These are phyloP conservation scores for Datisca glomerata DNA, from an alignment of 306 rosid genomes.

Conservation along the genomic window DNA sequence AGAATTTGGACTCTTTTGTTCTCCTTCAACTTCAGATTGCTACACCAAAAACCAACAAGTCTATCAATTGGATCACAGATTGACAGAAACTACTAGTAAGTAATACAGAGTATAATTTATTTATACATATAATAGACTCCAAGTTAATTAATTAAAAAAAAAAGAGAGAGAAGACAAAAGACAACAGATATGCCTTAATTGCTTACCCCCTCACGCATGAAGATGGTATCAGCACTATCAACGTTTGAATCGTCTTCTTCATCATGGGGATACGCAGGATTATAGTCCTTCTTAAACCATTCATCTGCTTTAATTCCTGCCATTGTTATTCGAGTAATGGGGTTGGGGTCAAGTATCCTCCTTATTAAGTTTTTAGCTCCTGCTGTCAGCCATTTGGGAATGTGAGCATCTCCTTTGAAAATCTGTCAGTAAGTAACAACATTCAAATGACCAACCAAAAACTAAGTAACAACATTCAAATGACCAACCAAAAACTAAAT, in stretches of 20 bases:
- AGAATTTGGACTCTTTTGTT: constrained; percentile 30
- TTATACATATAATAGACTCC: too few species aligned
- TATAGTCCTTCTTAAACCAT: constrained; percentile 70
- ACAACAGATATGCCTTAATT: too few species aligned
- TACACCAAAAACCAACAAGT: constrained; percentile 20
- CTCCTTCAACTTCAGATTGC: constrained; percentile 37
- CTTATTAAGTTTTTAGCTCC: constrained; percentile 58
- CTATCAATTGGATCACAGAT: too few species aligned
- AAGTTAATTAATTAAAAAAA: too few species aligned
- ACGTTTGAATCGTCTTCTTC: constrained; percentile 49
- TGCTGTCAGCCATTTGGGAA: constrained; percentile 66
- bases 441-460: constrained; percentile 5
- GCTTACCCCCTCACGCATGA: constrained; percentile 48
- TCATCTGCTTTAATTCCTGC: constrained; percentile 55
- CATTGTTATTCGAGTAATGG: constrained; percentile 47
- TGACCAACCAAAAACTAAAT: neutral
- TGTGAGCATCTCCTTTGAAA: constrained; percentile 48
- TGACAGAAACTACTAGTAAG: too few species aligned
- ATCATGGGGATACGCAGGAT: constrained; percentile 42
- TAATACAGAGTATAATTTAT: too few species aligned
- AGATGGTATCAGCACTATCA: constrained; percentile 30
- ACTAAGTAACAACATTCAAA: too few species aligned
- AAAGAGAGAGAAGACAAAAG: too few species aligned
- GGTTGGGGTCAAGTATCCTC: constrained; percentile 80
- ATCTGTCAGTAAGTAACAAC: too few species aligned